A percentile compares a stretch with the other conserved stretches of the same genome.
phyloP scores from a whole-genome alignment of 306 rosid genomes.

The Spatholobus suberectus region DNA sequence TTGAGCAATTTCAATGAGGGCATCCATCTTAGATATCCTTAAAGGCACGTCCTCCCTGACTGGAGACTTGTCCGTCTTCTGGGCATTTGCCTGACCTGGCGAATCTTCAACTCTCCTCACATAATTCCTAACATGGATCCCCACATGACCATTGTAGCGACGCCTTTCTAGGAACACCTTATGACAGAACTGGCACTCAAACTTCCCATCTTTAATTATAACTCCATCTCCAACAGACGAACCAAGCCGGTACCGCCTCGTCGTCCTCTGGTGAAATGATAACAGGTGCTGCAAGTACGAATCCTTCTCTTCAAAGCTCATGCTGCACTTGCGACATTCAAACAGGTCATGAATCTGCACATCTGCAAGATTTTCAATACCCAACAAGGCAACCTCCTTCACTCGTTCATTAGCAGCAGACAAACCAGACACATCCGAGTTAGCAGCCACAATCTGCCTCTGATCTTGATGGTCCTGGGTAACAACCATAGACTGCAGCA shows the following conservation, averaged over 20 bases:
- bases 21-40: constrained; percentile 87
- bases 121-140: constrained; percentile 88
- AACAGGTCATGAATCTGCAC: constrained; percentile 79
- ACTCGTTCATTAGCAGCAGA: constrained; percentile 48
- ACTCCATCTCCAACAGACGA: constrained; percentile 94
- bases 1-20: constrained; percentile 86
- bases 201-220: constrained; percentile 88
- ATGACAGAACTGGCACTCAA: constrained; percentile 94
- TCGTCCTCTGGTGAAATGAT: constrained; percentile 79
- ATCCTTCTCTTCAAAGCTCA: constrained; percentile 82
- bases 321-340: constrained; percentile 85
- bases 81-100: constrained; percentile 48
- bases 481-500: constrained; percentile 61
- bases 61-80: constrained; percentile 55
- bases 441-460: constrained; percentile 46
- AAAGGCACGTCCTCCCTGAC: constrained; percentile 57
- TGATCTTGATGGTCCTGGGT: constrained; percentile 48
- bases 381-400: constrained; percentile 58
- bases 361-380: constrained; percentile 79
- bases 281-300: constrained; percentile 80
- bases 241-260: constrained; percentile 85
- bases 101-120: constrained; percentile 73
- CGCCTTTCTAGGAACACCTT: constrained; percentile 83
- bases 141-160: constrained; percentile 91
- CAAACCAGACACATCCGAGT: constrained; percentile 41